Base-by-base conservation (phyloP, 495 filamentous ascomycete genomes). In the Aspergillus asperescens region DNA sequence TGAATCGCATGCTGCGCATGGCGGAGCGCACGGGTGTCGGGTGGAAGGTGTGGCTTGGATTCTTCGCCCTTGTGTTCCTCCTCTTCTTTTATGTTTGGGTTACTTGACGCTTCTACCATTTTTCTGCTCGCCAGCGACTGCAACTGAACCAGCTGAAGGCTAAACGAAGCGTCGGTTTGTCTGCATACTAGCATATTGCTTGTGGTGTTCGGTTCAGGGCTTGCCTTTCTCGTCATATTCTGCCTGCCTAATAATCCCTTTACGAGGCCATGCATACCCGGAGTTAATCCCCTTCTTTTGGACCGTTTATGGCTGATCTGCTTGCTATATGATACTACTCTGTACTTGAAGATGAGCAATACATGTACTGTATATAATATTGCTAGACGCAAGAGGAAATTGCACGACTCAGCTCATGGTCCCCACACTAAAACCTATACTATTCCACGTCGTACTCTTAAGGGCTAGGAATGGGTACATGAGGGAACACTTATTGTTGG, bases 1-100 rank as follows among this genome's bases (percentile, higher is more conserved):
- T 98, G 93, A 95, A 88, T 61, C 77, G 90, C 24, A 98, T 98
- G 93, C 71, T 97, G 50, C 65, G 90, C 52, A 97, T 98, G 93
- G 94, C 93, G 4, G 84, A 96, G 71, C 75, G 83, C 60, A 94
- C 90, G 10, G 94, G 94, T 3, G 83, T 98, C 23, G 87, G 90
- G 54, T 98, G 93, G 93, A 88, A 81, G 69, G 87, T 90, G 22
- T 98, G 94, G 93, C 62, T 94, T 41, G 77, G 69, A 16, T 97
- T 98, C 69, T 94, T 98, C 61, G 71, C 77, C 27, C 83, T 82
- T 3, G 89, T 98, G 18, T 81, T 84, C 49, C 57, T 88, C 13
- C 53, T 96, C 43, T 98, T 98, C 70, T 77, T 81, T 53, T 98
- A 88, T 61, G 93, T 98, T 48, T 96, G 93, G 91, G 67, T 95